Conservation (phyloP, 805 yeast species). For the Saturnispora dispora region DNA sequence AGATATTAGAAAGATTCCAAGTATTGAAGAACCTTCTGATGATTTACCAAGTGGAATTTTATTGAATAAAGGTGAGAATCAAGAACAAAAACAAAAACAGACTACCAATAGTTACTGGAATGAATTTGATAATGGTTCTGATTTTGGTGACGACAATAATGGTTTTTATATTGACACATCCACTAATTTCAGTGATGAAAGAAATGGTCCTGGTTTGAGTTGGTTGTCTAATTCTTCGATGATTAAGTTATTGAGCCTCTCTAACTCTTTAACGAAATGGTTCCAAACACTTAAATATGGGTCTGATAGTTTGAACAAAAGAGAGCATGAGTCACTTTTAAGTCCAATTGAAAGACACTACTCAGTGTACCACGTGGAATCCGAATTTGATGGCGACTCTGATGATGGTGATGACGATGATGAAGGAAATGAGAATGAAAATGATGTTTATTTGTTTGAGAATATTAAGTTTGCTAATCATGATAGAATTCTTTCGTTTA, state of each 20-base stretch:
- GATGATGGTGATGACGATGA: constrained; percentile 8
- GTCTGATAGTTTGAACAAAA: background rate
- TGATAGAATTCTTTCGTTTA: constrained; percentile 35
- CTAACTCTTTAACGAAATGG: constrained; percentile 4
- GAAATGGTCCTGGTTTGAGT: constrained; percentile 7
- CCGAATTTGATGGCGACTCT: constrained; percentile 5
- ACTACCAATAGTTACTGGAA: constrained; percentile 45
- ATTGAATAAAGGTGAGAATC: constrained; percentile 24
- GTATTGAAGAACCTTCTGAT: constrained; percentile 3
- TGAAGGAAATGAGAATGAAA: constrained; percentile 8
- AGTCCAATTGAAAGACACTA: constrained; percentile 5
- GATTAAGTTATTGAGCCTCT: constrained; percentile 6
- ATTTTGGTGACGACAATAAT: constrained; percentile 33
- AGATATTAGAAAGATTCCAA: constrained; percentile 37
- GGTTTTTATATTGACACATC: constrained; percentile 32
- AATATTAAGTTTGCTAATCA: constrained; percentile 21
- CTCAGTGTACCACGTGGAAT: constrained; percentile 2
- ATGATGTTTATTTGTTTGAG: constrained; percentile 12
- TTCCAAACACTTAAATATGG: constrained; percentile 1
- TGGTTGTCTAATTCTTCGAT: constrained; percentile 10
- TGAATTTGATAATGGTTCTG: constrained; percentile 57
- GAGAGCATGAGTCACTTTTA: constrained; percentile 3
- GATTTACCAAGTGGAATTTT: constrained; percentile 20
- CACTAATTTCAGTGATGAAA: background rate
- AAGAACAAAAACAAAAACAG: constrained; percentile 1